Evolutionary conservation across 2,329 filamentous ascomycete genomes (phyloP).

Genomic region (Penicillium polonicum): DNA sequence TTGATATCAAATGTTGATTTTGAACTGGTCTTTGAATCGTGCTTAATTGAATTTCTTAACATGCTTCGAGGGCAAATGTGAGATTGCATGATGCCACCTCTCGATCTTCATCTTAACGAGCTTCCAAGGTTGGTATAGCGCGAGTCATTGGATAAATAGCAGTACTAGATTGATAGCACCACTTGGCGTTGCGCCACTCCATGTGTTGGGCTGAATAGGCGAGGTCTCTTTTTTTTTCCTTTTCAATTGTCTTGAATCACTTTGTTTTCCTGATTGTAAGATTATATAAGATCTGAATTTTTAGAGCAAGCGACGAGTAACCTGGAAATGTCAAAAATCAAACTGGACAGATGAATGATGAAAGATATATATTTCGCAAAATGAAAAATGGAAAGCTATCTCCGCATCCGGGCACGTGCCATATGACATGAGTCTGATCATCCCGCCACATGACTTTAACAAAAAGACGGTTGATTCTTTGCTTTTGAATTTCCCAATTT

Average conservation of each 20-base stretch:
- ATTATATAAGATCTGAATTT: neutral
- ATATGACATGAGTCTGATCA: slow-evolving; percentile 9
- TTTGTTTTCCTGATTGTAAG: neutral
- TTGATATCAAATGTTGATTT: neutral
- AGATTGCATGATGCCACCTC: neutral
- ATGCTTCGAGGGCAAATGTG: neutral
- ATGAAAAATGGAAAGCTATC: neutral
- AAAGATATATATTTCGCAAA: neutral
- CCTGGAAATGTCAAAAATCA: too few species aligned
- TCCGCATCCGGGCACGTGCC: slow-evolving; percentile 13
- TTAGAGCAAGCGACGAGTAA: too few species aligned
- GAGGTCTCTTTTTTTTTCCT: neutral
- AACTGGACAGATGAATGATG: neutral
- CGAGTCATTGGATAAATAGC: neutral
- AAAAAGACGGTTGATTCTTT: neutral
- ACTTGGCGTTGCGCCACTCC: neutral
- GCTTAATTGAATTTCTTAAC: neutral
- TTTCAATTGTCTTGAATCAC: neutral
- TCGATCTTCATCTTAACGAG: neutral
- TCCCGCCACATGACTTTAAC: slow-evolving; percentile 4
- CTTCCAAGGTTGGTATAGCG: neutral
- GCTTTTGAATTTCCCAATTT: neutral
- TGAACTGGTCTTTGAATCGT: neutral
- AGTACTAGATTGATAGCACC: neutral
- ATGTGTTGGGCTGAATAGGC: neutral